Evolutionary conservation across 768 basidiomycete genomes (phyloP).

Genomic region (Pleurotus pulmonarius): DNA sequence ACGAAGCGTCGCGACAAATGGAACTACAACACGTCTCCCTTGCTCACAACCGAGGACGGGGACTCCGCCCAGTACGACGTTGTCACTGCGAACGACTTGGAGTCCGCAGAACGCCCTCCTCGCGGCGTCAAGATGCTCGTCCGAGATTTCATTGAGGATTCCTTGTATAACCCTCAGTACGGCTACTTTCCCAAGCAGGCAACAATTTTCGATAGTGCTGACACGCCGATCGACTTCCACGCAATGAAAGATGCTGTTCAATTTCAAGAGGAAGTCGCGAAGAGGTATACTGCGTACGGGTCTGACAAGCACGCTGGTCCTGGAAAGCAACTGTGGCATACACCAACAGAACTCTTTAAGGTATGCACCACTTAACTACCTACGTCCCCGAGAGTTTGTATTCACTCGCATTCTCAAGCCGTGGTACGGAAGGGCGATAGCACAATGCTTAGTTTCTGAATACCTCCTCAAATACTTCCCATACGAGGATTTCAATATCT

Average conservation of each 20-base stretch:
- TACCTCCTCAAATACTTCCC: slow-evolving; percentile 95
- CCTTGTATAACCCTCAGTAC: slow-evolving; percentile 94
- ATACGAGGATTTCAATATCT: slow-evolving; percentile 92
- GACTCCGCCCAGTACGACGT: slow-evolving; percentile 39
- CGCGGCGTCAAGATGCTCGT: slow-evolving; percentile 87
- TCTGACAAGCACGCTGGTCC: slow-evolving; percentile 58
- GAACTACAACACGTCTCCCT: slow-evolving; percentile 73
- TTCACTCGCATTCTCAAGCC: slow-evolving; percentile 49
- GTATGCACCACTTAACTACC: slow-evolving; percentile 35
- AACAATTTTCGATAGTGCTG: slow-evolving; percentile 74
- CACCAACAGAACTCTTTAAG: slow-evolving; percentile 96
- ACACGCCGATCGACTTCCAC: slow-evolving; percentile 63
- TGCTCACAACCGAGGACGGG: slow-evolving; percentile 46
- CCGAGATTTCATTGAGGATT: slow-evolving; percentile 95
- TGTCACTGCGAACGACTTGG: slow-evolving; percentile 72
- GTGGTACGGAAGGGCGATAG: slow-evolving; percentile 90
- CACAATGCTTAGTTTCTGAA: slow-evolving; percentile 83
- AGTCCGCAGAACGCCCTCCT: slow-evolving; percentile 56
- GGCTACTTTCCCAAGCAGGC: slow-evolving; percentile 96
- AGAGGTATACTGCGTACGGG: slow-evolving; percentile 71
- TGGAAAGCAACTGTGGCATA: slow-evolving; percentile 96
- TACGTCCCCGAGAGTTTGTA: not conserved
- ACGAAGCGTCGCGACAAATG: slow-evolving; percentile 48
- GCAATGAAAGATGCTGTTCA: slow-evolving; percentile 62
- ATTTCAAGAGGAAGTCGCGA: slow-evolving; percentile 80